Base-by-base conservation (phyloP, 257 asterid genomes). In the Cinchona pubescens region DNA sequence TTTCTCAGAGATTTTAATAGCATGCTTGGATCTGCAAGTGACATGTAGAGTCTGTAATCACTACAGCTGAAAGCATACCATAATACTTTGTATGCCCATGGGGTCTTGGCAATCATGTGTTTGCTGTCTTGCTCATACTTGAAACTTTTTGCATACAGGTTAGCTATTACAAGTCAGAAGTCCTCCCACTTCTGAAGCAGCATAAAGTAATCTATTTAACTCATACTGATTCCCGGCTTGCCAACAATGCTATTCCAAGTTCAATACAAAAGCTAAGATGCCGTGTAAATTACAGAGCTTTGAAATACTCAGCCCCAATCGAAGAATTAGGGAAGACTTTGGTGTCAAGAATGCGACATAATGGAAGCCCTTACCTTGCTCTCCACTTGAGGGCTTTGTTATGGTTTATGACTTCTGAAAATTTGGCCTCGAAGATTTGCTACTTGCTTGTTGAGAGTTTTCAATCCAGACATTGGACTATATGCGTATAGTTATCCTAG, bases 191-290 rank as follows among this genome's bases (percentile, higher is more conserved):
- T 61, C 78, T 92, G 85, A 91, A 92, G 96, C 94, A 90, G 92
- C 94, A 95, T 72, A 91, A 92, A 87, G 92, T 92, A 80, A 85
- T 95, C 66, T 90, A 90, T 75, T 88, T 94, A 23, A 94, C 98
- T 75, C 97, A 94, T 82, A 87, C 97, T 14, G 97, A 94, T 84
- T 94, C 98, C 67, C 91, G 99, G 77, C 86, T 94, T n/a, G 97
- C 99, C 77, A 94, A 94, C 89, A 94, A 94, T 71, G 96, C 87
- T 49, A 75, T 92, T 67, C 88, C 96, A 35, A 79, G 72, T 73
- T 89, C 94, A 37, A 90, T 94, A 82, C 97, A 94, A 79, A 92
- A 89, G 89, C 85, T 94, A 80, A 86, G 97, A 83, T 94, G 99
- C 87, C 92, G 88, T 79, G 99, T 89, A 38, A 94, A 94, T 84